Evolutionary conservation across 441 rosid species (phyloP).

Genomic region (Francoa sonchifolia): DNA sequence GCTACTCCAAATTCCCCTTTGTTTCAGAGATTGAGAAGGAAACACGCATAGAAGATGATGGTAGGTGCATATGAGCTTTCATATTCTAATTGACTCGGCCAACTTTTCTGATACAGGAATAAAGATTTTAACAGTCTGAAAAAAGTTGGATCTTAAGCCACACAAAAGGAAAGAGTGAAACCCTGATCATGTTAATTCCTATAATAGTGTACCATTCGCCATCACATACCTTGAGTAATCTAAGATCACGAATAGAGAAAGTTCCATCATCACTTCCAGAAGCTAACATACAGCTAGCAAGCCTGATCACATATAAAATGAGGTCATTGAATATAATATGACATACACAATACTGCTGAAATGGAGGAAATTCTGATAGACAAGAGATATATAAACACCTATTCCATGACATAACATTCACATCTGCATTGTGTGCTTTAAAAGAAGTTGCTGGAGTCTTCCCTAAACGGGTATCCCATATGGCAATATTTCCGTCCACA

Average conservation of each 20-base stretch:
- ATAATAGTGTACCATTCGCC: no score
- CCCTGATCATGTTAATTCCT: no score
- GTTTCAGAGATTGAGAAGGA: no score
- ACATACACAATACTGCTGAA: background rate
- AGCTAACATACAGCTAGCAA: constrained; percentile 87
- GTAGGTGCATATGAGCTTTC: no score
- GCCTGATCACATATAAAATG: constrained; percentile 27
- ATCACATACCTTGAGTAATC: constrained; percentile 41
- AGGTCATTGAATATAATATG: constrained; percentile 5
- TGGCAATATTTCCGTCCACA: constrained; percentile 63
- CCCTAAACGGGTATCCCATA: constrained; percentile 77
- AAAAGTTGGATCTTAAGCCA: no score
- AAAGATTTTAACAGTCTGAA: no score
- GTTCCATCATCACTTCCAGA: constrained; percentile 95
- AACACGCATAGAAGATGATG: no score
- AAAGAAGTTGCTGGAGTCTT: constrained; percentile 52
- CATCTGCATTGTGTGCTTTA: constrained; percentile 86
- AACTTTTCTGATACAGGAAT: no score
- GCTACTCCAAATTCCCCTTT: no score
- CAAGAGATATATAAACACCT: constrained; percentile 29
- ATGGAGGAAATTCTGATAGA: background rate
- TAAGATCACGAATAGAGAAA: constrained; percentile 81
- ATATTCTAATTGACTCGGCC: no score
- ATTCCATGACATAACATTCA: constrained; percentile 95
- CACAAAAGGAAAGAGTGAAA: no score